Base-by-base conservation (phyloP, 345 rosid genomes). In the Dovyalis caffra region DNA sequence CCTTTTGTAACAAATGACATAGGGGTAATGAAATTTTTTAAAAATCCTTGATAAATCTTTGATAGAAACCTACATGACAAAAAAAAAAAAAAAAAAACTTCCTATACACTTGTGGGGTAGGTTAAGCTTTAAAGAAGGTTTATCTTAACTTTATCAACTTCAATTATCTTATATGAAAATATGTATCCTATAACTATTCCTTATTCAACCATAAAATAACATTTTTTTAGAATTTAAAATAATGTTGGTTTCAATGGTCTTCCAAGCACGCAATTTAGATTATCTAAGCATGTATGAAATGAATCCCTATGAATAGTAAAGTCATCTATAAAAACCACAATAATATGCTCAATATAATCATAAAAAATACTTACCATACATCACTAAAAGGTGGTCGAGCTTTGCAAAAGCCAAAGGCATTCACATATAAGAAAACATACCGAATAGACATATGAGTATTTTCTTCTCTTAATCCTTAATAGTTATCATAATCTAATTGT, bases 121-220 rank as follows among this genome's bases (percentile, higher is more conserved):
- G 74, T 65, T 26, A 71, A 18, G 7, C 3, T 25, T 18, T 32
- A n/a, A 32, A 70, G 53, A 1, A 58, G 4, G 3, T 71, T 49
- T 32, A 58, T 20, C 33, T 71, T 71, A 16, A 51, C 9, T 57
- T 31, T 56, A 60, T 58, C n/a, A n/a, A n/a, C n/a, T n/a, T n/a
- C n/a, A n/a, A n/a, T n/a, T n/a, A n/a, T n/a, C n/a, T n/a, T n/a
- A 1, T 25, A 25, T 2, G 65, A 71, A 0, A 71, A 14, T 12
- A 16, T 34, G 28, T 71, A 49, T 0, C 74, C 45, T 6, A 56
- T 34, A 3, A 71, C 26, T 8, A 71, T 1, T 0, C 65, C 74
- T 71, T 71, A 25, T 31, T 60, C 32, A 5, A 71, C 74, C 74
- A 70, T 70, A 15, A 70, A 70, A n/a, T 70, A 61, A 21, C 73